A percentile compares a stretch with the other conserved stretches of the same genome.
phyloP scores from a whole-genome alignment of 2,329 filamentous ascomycete genomes.

The Sporothrix sp. region DNA sequence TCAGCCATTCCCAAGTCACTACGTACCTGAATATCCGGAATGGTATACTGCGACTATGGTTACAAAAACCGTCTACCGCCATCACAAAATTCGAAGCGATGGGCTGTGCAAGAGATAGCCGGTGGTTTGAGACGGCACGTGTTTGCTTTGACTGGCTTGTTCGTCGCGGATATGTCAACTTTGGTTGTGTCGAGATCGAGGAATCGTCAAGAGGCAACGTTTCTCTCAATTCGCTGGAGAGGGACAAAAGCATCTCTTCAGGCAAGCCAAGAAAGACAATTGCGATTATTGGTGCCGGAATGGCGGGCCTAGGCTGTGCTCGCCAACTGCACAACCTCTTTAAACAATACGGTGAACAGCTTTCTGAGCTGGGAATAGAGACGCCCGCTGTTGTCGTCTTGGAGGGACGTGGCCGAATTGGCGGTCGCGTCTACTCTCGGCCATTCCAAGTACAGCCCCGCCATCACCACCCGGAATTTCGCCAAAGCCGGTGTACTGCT shows the following conservation, averaged over 20 bases:
- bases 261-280: constrained; percentile 54
- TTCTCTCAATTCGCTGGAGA: neutral
- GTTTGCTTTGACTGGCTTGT: constrained; percentile 90
- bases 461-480: neutral
- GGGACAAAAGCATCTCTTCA: neutral
- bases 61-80: constrained; percentile 70
- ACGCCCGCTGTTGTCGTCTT: constrained; percentile 69
- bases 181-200: constrained; percentile 63
- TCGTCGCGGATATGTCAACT: constrained; percentile 90
- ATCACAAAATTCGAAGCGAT: constrained; percentile 79
- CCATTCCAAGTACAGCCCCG: constrained; percentile 48
- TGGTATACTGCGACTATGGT: constrained; percentile 83
- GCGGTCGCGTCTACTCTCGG: constrained; percentile 86
- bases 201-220: constrained; percentile 26
- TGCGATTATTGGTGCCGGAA: constrained; percentile 84
- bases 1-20: constrained; percentile 83
- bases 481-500: constrained; percentile 57
- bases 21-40: constrained; percentile 95
- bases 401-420: constrained; percentile 78
- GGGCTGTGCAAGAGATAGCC: constrained; percentile 76
- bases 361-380: constrained; percentile 54
- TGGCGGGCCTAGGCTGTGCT: constrained; percentile 85
- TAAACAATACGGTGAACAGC: constrained; percentile 62
- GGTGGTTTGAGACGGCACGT: constrained; percentile 82
- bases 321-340: constrained; percentile 84